Evolutionary conservation across 371 early-diverging fungal species (phyloP).

Genomic region (Basidiobolus meristosporus): DNA sequence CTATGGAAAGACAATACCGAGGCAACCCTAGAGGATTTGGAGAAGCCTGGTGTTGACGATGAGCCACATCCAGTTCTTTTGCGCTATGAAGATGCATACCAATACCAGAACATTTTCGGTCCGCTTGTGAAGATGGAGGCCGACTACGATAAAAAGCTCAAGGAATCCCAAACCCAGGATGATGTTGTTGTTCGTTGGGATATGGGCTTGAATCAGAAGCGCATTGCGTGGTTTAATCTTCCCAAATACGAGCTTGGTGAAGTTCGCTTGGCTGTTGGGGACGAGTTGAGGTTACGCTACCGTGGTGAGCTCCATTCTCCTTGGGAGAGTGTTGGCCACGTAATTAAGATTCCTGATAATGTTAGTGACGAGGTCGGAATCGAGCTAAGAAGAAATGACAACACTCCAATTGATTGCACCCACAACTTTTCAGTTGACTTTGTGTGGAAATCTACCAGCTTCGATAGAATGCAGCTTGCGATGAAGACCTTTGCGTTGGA

Average conservation of each 20-base stretch:
- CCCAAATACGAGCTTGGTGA: constrained; percentile 81
- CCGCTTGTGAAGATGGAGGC: constrained; percentile 94
- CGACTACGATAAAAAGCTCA: constrained; percentile 84
- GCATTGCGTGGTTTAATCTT: constrained; percentile 83
- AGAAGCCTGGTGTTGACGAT: constrained; percentile 66
- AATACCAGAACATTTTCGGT: constrained; percentile 90
- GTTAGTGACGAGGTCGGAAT: constrained; percentile 84
- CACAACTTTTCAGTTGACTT: constrained; percentile 94
- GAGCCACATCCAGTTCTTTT: constrained; percentile 70
- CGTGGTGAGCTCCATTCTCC: constrained; percentile 66
- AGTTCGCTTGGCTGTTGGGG: constrained; percentile 86
- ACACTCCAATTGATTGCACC: constrained; percentile 70
- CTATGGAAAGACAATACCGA: constrained; percentile 70
- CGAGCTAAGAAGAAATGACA: constrained; percentile 44
- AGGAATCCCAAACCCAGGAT: constrained; percentile 89
- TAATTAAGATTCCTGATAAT: constrained; percentile 89
- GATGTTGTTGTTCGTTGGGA: constrained; percentile 94
- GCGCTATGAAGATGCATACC: constrained; percentile 89
- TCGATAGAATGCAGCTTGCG: constrained; percentile 86
- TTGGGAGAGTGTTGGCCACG: constrained; percentile 83
- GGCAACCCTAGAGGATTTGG: constrained; percentile 68
- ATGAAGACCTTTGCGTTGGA: constrained; percentile 91
- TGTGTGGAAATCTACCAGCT: constrained; percentile 96
- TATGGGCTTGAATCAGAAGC: constrained; percentile 82
- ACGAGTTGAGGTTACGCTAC: constrained; percentile 81